Percentiles rank a stretch among this genome's conserved stretches.
Conservation (phyloP, 495 filamentous ascomycete species). For the Elasticomyces elasticus region DNA sequence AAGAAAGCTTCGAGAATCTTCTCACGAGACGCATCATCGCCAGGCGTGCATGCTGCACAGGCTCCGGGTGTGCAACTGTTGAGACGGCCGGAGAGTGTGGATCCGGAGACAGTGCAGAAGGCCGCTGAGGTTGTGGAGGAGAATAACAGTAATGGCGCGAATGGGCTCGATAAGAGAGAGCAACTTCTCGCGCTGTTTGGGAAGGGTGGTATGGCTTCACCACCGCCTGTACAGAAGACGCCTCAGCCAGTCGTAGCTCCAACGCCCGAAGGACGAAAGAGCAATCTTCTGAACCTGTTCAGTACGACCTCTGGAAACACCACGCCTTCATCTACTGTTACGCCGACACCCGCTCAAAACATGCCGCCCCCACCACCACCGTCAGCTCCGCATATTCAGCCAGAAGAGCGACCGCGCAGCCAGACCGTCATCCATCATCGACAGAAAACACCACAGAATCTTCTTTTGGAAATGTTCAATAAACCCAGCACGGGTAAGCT, state of each 20-base stretch:
- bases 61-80: slow-evolving; percentile 7
- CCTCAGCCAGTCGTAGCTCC: neutral
- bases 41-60: neutral
- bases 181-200: slow-evolving; percentile 19
- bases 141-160: neutral
- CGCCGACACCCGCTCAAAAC: neutral
- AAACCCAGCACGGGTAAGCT: neutral
- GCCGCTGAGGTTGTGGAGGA: slow-evolving; percentile 11
- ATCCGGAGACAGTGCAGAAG: slow-evolving; percentile 11
- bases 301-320: neutral
- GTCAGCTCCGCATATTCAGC: slow-evolving; percentile 5
- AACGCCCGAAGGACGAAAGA: neutral
- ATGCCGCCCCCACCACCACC: slow-evolving; percentile 4
- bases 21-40: slow-evolving; percentile 3
- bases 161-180: slow-evolving; percentile 15
- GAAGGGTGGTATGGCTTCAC: neutral
- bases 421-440: neutral
- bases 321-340: neutral
- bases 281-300: neutral
- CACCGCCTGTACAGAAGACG: neutral
- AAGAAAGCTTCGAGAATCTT: slow-evolving; percentile 7
- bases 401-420: slow-evolving; percentile 1
- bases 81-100: slow-evolving; percentile 8
- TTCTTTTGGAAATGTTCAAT: slow-evolving; percentile 17
- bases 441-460: slow-evolving; percentile 7